Percentiles rank a stretch among this genome's conserved stretches.
Conservation (phyloP, 441 rosid species). For the Pelargonium australe region DNA sequence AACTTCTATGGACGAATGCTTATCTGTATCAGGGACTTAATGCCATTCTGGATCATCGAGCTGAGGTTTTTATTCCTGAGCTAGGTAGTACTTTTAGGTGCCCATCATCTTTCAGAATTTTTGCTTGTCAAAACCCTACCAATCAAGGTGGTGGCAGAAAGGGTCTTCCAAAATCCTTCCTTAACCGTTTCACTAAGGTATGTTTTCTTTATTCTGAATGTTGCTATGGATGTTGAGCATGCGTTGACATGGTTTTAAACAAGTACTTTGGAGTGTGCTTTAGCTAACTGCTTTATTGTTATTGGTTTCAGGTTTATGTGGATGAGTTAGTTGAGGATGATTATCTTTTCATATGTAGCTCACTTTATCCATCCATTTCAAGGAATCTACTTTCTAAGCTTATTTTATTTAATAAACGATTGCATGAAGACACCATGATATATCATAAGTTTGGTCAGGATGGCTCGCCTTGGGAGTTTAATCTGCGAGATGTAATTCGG, state of each 20-base stretch:
- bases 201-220: conserved; percentile 1
- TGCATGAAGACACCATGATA: conserved; percentile 80
- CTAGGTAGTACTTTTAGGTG: conserved; percentile 75
- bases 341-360: conserved; percentile 71
- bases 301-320: conserved; percentile 69
- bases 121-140: conserved; percentile 98
- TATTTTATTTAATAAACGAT: conserved; percentile 64
- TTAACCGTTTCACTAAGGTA: conserved; percentile 95
- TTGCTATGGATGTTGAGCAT: background rate
- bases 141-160: conserved; percentile 99
- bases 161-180: conserved; percentile 97
- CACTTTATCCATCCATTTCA: conserved; percentile 75
- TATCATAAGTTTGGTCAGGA: conserved; percentile 68
- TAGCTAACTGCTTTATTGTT: conserved; percentile 13
- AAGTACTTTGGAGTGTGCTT: background rate
- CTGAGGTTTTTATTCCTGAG: conserved; percentile 95
- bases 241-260: conserved; percentile 13
- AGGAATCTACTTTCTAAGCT: conserved; percentile 62
- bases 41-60: conserved; percentile 97
- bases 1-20: conserved; percentile 11
- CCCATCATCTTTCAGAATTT: conserved; percentile 78
- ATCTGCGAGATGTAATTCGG: conserved; percentile 90
- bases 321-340: conserved; percentile 91
- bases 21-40: conserved; percentile 71
- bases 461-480: conserved; percentile 99